Percentiles rank a stretch among this genome's conserved stretches.
phyloP scores from a whole-genome alignment of 2,329 filamentous ascomycete genomes.

The Phoma sp. region DNA sequence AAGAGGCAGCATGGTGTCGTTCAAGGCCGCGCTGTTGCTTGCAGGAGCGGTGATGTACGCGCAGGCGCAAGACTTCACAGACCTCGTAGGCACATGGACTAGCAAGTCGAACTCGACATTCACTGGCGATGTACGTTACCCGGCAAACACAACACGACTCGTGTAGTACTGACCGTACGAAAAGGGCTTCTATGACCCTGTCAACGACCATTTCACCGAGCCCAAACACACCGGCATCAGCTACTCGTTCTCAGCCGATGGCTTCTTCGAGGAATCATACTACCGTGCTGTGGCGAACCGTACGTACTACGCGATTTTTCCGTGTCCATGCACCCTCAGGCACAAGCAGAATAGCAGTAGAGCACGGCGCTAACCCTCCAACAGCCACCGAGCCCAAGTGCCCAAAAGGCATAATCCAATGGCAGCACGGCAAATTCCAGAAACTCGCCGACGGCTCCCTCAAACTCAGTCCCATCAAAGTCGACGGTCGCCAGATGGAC shows the following conservation, averaged over 20 bases:
- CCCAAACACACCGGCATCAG: conserved; percentile 71
- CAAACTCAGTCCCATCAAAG: conserved; percentile 64
- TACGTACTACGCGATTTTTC: conserved; percentile 49
- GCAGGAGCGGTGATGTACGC: conserved; percentile 45
- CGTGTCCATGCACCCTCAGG: no score
- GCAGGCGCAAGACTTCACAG: conserved; percentile 43
- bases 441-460: conserved; percentile 65
- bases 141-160: conserved; percentile 22
- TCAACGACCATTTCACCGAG: conserved; percentile 70
- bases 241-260: conserved; percentile 74
- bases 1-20: conserved; percentile 30
- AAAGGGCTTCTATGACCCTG: conserved; percentile 73
- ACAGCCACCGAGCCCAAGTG: conserved; percentile 66
- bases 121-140: conserved; percentile 66
- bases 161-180: conserved; percentile 19
- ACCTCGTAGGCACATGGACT: conserved; percentile 73
- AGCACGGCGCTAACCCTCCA: conserved; percentile 27
- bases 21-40: conserved; percentile 40
- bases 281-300: conserved; percentile 74
- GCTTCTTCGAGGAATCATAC: conserved; percentile 72
- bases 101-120: conserved; percentile 73
- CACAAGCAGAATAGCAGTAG: background rate
- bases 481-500: conserved; percentile 71
- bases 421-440: conserved; percentile 71
- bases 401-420: conserved; percentile 71